phyloP scores from a whole-genome alignment of 441 rosid species.

The Aquilaria agallochum region DNA sequence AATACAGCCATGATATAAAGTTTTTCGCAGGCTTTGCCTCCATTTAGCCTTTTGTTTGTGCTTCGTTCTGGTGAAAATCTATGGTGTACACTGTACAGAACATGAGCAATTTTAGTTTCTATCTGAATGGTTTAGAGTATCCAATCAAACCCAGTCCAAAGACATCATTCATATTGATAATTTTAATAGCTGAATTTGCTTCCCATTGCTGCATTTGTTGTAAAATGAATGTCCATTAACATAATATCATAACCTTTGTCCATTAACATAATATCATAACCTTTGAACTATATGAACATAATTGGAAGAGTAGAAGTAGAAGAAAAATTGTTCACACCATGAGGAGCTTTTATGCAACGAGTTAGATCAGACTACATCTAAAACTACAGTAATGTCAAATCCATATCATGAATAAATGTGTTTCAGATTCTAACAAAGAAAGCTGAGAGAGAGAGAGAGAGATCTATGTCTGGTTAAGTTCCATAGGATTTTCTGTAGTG shows the following conservation, averaged over 20 bases:
- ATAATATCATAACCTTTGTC: slow-evolving; percentile 1
- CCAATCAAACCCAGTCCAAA: too few relatives aligned
- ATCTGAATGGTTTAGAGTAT: too few relatives aligned
- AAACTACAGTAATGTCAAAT: slow-evolving; percentile 18
- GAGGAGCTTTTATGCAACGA: slow-evolving; percentile 27
- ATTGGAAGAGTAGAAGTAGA: neutral
- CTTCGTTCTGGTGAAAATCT: neutral
- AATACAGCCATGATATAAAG: neutral
- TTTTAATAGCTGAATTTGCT: too few relatives aligned
- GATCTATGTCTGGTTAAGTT: slow-evolving; percentile 77
- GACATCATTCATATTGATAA: too few relatives aligned
- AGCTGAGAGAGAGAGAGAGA: slow-evolving; percentile 14
- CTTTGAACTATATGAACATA: neutral
- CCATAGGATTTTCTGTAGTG: slow-evolving; percentile 82
- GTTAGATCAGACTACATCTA: slow-evolving; percentile 27
- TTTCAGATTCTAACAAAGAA: slow-evolving; percentile 2
- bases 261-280: slow-evolving; percentile 4
- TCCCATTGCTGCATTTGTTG: too few relatives aligned
- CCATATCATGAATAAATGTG: slow-evolving; percentile 15
- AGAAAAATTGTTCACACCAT: slow-evolving; percentile 18
- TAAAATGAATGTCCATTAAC: neutral
- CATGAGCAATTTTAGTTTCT: too few relatives aligned
- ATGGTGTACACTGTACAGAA: too few relatives aligned
- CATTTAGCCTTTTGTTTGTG: neutral
- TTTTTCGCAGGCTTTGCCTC: neutral